A percentile compares a stretch with the other conserved stretches of the same genome.
phyloP scores from a whole-genome alignment of 805 yeast species.

The Priceomyces medius region DNA sequence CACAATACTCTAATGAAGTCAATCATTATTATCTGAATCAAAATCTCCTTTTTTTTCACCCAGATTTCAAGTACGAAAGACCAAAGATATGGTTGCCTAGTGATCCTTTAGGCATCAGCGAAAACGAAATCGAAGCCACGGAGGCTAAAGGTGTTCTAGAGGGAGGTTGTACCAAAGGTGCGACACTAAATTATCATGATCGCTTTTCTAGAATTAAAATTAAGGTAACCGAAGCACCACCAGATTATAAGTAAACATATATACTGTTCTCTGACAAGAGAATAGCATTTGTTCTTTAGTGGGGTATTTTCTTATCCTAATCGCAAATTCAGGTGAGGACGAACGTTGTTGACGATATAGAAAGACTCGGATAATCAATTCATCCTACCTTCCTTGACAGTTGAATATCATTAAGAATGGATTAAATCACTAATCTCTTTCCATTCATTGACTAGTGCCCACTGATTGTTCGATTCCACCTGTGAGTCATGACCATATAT shows the following conservation, averaged over 20 bases:
- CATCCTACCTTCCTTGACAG: too few species aligned
- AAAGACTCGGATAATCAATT: too few species aligned
- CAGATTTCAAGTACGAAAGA: conserved; percentile 34
- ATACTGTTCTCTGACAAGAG: too few species aligned
- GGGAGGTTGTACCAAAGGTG: conserved; percentile 27
- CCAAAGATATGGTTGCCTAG: conserved; percentile 42
- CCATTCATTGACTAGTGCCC: conserved; percentile 31
- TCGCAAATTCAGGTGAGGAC: too few species aligned
- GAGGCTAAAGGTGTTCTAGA: conserved; percentile 15
- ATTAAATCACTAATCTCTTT: conserved; percentile 22
- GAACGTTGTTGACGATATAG: too few species aligned
- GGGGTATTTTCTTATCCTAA: too few species aligned
- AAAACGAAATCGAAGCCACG: conserved; percentile 18
- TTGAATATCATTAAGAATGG: conserved; percentile 20
- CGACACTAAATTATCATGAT: conserved; percentile 16
- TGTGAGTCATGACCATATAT: conserved; percentile 34
- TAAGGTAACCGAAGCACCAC: conserved; percentile 29
- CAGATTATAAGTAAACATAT: conserved; percentile 27
- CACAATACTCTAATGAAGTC: conserved; percentile 3
- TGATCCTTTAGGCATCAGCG: conserved; percentile 33
- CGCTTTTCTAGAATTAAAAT: conserved; percentile 13
- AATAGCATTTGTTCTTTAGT: background rate
- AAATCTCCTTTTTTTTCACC: conserved; percentile 33
- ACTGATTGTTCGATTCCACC: conserved; percentile 20
- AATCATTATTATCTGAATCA: conserved; percentile 20